phyloP scores from a whole-genome alignment of 1,139 yeast genomes.

The Arxiozyma slooffiae region DNA sequence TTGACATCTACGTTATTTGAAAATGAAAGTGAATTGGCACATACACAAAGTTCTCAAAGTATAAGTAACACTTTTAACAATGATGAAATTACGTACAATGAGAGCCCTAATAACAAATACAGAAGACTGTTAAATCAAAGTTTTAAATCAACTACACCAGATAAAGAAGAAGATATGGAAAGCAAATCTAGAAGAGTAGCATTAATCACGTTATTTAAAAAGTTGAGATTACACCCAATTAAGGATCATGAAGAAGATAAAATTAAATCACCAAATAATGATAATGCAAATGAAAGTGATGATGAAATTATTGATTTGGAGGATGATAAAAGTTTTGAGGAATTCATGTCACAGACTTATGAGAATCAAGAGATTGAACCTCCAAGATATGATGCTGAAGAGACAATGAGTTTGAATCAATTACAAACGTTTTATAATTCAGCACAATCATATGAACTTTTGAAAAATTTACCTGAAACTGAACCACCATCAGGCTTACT shows the following conservation, averaged over 20 bases:
- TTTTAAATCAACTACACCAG: constrained; percentile 4
- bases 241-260: constrained; percentile 17
- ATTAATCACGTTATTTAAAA: constrained; percentile 46
- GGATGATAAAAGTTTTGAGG: constrained; percentile 13
- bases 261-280: constrained; percentile 5
- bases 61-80: constrained; percentile 2
- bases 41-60: constrained; percentile 8
- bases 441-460: constrained; percentile 45
- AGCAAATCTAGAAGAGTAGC: constrained; percentile 50
- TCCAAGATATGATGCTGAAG: constrained; percentile 32
- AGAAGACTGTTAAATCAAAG: constrained; percentile 34
- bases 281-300: constrained; percentile 7
- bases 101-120: constrained; percentile 7
- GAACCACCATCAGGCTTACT: constrained; percentile 54
- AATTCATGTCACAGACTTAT: constrained; percentile 8
- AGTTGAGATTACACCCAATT: constrained; percentile 34
- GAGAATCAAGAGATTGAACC: constrained; percentile 13
- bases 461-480: constrained; percentile 46
- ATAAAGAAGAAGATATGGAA: constrained; percentile 39
- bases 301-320: constrained; percentile 27
- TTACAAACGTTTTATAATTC: constrained; percentile 64
- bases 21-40: constrained; percentile 4
- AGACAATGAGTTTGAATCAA: constrained; percentile 54
- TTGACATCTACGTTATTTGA: constrained; percentile 47
- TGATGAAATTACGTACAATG: constrained; percentile 9